Conservation (phyloP, 148 eudicot species). For the Pharnaceum exiguum region DNA sequence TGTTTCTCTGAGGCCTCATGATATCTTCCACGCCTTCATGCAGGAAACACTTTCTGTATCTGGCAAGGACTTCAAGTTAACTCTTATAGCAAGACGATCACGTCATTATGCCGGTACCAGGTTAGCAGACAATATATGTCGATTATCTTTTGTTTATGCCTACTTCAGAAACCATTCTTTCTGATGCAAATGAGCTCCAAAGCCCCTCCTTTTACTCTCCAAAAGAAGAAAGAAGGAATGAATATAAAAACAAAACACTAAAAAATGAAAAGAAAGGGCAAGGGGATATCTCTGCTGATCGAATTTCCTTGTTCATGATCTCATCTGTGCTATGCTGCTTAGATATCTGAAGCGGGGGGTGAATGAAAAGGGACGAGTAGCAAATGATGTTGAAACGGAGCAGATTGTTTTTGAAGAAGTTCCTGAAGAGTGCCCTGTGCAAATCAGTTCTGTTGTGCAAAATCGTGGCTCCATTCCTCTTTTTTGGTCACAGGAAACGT, state of each 20-base stretch:
- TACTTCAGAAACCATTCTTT: not conserved
- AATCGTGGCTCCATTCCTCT: slow-evolving; percentile 97
- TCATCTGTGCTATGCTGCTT: slow-evolving; percentile 1
- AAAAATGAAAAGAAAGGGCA: too few relatives aligned
- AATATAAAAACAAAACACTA: too few relatives aligned
- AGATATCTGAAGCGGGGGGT: slow-evolving; percentile 94
- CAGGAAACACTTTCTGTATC: slow-evolving; percentile 65
- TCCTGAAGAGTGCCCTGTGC: slow-evolving; percentile 61
- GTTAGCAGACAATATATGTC: slow-evolving; percentile 26
- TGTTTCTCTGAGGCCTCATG: not conserved
- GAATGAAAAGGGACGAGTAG: slow-evolving; percentile 85
- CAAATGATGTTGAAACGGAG: slow-evolving; percentile 97
- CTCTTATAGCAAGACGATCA: slow-evolving; percentile 87
- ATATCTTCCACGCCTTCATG: not conserved
- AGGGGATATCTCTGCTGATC: too few relatives aligned
- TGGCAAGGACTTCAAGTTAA: slow-evolving; percentile 61
- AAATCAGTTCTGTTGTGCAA: slow-evolving; percentile 86
- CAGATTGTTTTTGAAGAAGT: slow-evolving; percentile 82
- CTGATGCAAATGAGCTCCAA: not conserved
- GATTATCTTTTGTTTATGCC: slow-evolving; percentile 2
- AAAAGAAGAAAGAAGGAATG: too few relatives aligned
- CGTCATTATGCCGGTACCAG: slow-evolving; percentile 98
- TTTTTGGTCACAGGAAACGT: slow-evolving; percentile 96
- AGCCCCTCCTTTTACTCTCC: not conserved
- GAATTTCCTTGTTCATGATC: too few relatives aligned